These are phyloP conservation scores for Carex pumila DNA, from an alignment of 176 grass and related monocot genomes.

Conservation along the genomic window DNA sequence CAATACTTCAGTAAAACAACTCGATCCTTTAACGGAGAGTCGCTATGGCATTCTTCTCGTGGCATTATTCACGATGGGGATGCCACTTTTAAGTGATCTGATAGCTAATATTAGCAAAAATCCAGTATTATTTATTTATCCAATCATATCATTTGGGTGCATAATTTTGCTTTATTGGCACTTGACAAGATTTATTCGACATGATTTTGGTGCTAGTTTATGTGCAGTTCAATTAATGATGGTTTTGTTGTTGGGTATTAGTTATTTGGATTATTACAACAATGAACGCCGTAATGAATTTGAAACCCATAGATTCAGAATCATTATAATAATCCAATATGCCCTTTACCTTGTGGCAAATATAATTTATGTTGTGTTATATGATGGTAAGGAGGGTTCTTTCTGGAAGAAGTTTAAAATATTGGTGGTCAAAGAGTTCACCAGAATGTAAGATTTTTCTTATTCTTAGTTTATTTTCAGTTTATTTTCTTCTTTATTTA, in stretches of 20 bases:
- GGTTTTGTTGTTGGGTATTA: not conserved
- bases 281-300: not conserved
- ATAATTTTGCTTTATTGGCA: not conserved
- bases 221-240: not conserved
- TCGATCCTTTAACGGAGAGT: not conserved
- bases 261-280: not conserved
- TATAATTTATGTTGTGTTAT: not conserved
- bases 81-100: not conserved
- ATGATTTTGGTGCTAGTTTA: not conserved
- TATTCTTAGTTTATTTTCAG: not conserved
- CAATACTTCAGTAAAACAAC: not conserved
- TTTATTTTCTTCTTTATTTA: not conserved
- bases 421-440: not conserved
- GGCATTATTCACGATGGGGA: not conserved
- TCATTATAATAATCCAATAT: too few species aligned
- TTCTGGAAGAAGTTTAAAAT: not conserved
- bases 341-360: not conserved
- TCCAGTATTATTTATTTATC: not conserved
- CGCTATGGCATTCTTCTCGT: not conserved
- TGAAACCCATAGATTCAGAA: too few species aligned
- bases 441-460: not conserved
- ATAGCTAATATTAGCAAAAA: not conserved
- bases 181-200: not conserved
- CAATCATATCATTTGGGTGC: not conserved
- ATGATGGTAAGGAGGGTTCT: not conserved